Conservation (phyloP, 2,329 filamentous ascomycete genomes). For the Amauroascus verrucosus region DNA sequence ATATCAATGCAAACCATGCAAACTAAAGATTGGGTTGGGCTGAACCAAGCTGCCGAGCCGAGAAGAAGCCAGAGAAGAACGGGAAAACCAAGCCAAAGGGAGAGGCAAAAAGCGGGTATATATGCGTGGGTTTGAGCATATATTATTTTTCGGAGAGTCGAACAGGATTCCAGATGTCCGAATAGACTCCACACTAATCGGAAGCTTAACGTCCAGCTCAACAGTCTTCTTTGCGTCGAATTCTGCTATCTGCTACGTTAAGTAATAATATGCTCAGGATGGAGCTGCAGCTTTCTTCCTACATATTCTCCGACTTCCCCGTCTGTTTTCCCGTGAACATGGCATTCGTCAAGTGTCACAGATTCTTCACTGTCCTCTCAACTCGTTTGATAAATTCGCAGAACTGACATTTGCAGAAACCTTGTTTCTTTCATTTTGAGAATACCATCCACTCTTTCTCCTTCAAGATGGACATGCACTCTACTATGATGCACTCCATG, state of each 20-base stretch:
- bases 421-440: not conserved
- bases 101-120: too few species aligned
- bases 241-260: not conserved
- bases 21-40: not conserved
- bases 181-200: too few species aligned
- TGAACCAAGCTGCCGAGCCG: not conserved
- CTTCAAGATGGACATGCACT: constrained; percentile 10
- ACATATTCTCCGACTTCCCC: not conserved
- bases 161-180: too few species aligned
- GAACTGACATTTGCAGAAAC: not conserved
- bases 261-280: constrained; percentile 10
- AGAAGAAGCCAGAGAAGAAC: not conserved
- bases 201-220: not conserved
- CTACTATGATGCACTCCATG: constrained; percentile 11
- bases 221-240: not conserved
- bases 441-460: too few species aligned
- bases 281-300: not conserved
- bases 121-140: too few species aligned
- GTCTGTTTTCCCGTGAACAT: not conserved
- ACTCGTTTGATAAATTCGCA: not conserved
- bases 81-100: not conserved
- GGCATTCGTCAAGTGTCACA: too few species aligned
- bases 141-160: too few species aligned
- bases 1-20: too few species aligned
- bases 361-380: not conserved